Evolutionary conservation across 176 grass and related monocot genomes (phyloP).

Genomic region (Puccinellia tenuiflora): DNA sequence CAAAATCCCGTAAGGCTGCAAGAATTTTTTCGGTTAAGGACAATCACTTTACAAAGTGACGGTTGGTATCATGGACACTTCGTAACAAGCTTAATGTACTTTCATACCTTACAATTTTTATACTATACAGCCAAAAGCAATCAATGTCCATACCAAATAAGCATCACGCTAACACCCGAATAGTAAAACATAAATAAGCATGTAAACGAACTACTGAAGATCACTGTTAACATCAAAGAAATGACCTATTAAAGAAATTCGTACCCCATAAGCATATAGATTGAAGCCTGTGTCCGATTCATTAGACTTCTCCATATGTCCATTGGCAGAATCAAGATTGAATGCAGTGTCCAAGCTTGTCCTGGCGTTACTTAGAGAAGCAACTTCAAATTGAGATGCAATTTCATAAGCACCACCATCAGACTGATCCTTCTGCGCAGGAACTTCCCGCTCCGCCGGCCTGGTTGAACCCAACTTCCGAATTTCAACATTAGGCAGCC

Average conservation of each 20-base stretch:
- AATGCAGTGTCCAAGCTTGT: constrained; percentile 39
- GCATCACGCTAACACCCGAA: background rate
- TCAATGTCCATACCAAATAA: background rate
- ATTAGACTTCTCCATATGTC: constrained; percentile 39
- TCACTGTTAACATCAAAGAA: background rate
- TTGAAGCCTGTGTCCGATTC: constrained; percentile 37
- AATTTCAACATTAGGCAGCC: constrained; percentile 64
- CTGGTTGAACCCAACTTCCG: constrained; percentile 49
- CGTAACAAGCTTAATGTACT: background rate
- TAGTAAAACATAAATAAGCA: background rate
- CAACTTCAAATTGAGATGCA: background rate
- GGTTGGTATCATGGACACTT: background rate
- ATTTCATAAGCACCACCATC: constrained; percentile 12
- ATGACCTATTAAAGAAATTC: constrained; percentile 24
- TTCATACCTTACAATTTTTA: background rate
- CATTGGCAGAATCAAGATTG: constrained; percentile 50
- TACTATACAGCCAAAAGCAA: background rate
- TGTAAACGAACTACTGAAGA: background rate
- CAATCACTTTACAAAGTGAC: background rate
- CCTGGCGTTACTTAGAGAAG: constrained; percentile 29
- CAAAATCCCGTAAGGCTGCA: background rate
- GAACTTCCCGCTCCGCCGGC: constrained; percentile 24
- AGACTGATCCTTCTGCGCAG: constrained; percentile 32
- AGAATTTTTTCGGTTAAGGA: background rate
- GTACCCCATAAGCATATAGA: constrained; percentile 89